These are phyloP conservation scores for Ceratocystis lukuohia DNA, from an alignment of 2,329 filamentous ascomycete species.

Conservation along the genomic window DNA sequence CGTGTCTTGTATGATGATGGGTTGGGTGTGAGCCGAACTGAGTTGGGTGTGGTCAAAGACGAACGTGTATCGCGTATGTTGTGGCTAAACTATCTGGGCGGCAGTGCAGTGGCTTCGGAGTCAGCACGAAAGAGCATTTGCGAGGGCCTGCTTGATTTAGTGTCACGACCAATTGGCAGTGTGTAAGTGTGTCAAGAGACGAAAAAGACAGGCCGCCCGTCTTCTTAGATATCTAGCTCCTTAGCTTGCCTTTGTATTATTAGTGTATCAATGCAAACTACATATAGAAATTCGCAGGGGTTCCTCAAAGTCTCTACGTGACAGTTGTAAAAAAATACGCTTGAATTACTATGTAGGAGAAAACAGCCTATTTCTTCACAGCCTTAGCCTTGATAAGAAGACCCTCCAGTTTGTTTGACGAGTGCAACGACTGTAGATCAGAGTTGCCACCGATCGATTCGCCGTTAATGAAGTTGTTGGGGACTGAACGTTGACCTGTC, in stretches of 20 bases:
- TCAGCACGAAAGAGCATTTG: constrained; percentile 67
- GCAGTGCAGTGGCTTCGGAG: constrained; percentile 77
- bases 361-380: constrained; percentile 29
- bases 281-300: constrained; percentile 22
- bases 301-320: neutral
- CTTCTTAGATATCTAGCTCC: neutral
- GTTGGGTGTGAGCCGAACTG: constrained; percentile 33
- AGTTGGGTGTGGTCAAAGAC: constrained; percentile 60
- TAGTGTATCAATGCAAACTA: neutral
- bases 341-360: constrained; percentile 14
- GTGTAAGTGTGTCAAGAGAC: constrained; percentile 34
- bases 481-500: constrained; percentile 74
- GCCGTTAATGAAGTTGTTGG: constrained; percentile 85
- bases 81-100: constrained; percentile 83
- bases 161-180: constrained; percentile 75
- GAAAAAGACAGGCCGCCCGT: neutral
- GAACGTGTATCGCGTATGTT: constrained; percentile 68
- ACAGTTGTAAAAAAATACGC: neutral
- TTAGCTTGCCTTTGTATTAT: constrained; percentile 42
- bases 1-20: constrained; percentile 53
- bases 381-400: constrained; percentile 34
- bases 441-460: constrained; percentile 96
- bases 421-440: constrained; percentile 53
- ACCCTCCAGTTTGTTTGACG: constrained; percentile 29
- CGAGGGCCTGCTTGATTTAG: constrained; percentile 75